Conservation (phyloP, 306 rosid genomes). For the Vigna angularis region DNA sequence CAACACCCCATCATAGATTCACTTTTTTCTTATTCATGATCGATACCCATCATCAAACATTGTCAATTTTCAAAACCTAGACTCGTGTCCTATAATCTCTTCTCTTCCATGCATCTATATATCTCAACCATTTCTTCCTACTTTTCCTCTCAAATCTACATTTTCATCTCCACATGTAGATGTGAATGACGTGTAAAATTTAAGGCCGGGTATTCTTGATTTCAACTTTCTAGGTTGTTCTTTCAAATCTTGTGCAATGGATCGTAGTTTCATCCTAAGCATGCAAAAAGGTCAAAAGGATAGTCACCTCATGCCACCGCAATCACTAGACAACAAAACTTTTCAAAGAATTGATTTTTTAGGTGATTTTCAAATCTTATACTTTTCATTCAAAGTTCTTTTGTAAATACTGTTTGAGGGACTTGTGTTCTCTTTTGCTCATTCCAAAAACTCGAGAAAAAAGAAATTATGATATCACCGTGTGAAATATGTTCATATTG, state of each 20-base stretch:
- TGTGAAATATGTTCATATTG: too few species aligned
- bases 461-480: too few species aligned
- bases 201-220: not conserved
- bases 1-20: slow-evolving; percentile 13
- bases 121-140: not conserved
- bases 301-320: not conserved
- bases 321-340: not conserved
- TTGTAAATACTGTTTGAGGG: not conserved
- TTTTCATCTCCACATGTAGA: not conserved
- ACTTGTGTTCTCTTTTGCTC: too few species aligned
- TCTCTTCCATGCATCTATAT: not conserved
- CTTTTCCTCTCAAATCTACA: slow-evolving; percentile 3
- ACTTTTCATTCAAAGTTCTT: not conserved
- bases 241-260: not conserved
- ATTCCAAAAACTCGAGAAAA: too few species aligned
- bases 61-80: slow-evolving; percentile 1
- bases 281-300: not conserved
- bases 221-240: slow-evolving; percentile 1
- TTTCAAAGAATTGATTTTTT: not conserved
- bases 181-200: slow-evolving; percentile 10
- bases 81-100: not conserved
- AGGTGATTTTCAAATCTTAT: not conserved
- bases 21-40: not conserved
- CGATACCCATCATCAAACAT: not conserved
- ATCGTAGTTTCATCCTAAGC: not conserved